Percentiles rank a stretch among this genome's conserved stretches.
phyloP scores from a whole-genome alignment of 805 yeast species.

The Isabelozyma heimii region DNA sequence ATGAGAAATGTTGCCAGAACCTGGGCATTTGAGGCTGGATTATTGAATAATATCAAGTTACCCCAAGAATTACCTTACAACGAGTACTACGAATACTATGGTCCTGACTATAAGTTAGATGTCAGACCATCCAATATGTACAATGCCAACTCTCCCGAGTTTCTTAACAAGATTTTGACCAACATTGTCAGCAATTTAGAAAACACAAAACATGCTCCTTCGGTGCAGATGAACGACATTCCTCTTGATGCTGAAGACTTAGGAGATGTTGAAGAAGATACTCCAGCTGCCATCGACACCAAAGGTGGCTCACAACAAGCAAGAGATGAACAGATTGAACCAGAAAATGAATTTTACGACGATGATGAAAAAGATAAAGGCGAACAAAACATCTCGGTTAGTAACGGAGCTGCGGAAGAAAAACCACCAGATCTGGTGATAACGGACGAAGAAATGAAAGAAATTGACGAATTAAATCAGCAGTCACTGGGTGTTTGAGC shows the following conservation, averaged over 20 bases:
- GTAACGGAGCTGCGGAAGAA: not conserved
- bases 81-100: conserved; percentile 95
- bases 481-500: not conserved
- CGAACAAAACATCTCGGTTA: conserved; percentile 22
- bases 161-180: conserved; percentile 76
- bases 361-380: conserved; percentile 50
- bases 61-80: conserved; percentile 86
- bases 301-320: conserved; percentile 89
- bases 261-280: conserved; percentile 86
- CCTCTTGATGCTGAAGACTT: conserved; percentile 86
- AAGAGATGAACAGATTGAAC: conserved; percentile 69
- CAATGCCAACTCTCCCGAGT: conserved; percentile 92
- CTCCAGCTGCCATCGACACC: conserved; percentile 75
- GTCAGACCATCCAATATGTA: conserved; percentile 96
- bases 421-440: conserved; percentile 6
- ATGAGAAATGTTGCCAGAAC: conserved; percentile 94
- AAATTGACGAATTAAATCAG: conserved; percentile 34
- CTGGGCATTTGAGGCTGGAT: conserved; percentile 92
- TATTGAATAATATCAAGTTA: conserved; percentile 74
- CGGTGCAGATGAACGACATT: conserved; percentile 87
- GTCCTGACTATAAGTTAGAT: conserved; percentile 93
- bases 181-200: conserved; percentile 78
- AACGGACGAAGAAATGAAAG: conserved; percentile 35
- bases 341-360: conserved; percentile 76
- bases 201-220: conserved; percentile 94